Base-by-base conservation (phyloP, 2,329 filamentous ascomycete species). In the Fusarium mexicanum region DNA sequence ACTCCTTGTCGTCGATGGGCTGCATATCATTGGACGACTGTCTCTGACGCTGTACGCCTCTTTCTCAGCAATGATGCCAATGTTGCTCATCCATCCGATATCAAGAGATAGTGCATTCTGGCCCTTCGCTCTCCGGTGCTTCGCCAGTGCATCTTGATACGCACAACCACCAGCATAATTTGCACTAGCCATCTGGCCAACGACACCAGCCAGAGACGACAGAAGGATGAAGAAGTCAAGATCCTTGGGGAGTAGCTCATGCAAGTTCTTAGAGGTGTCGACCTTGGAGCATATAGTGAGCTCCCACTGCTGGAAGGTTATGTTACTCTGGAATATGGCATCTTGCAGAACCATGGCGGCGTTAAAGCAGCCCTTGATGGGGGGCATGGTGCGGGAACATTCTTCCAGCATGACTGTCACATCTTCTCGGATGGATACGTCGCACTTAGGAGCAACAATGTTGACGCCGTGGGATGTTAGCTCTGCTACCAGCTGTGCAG, bases 111-210 rank as follows among this genome's bases (percentile, higher is more conserved):
- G 17, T 8, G 55, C 47, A 10, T 11, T 61, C 10, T 33, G 44
- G 1, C 55, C 37, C 3, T 38, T 31, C 1, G 9, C 11, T 17
- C 22, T 20, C 1, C 47, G 48, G 31, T 35, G 8, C 1, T 8
- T 31, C 1, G 47, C 57, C 12, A 65, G 20, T 2, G 53, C 40
- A 37, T 68, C 61, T 17, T 68, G 61, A 11, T 40, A 68, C 2
- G 79, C 66, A 24, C 78, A 78, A 2, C 79, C 82, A 0, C 78
- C 81, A 0, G 82, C 74, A 66, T 87, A 87, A 65, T 85, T 86
- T 41, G 80, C 79, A 46, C 85, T 84, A 1, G 53, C 48, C 77
- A 78, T 53, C 24, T 80, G 77, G 8, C 82, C 84, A 3, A 81
- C 66, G 4, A 82, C 70, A 17, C 79, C 80, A 0, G 78, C 77